A percentile compares a stretch with the other conserved stretches of the same genome.
These are phyloP conservation scores for Coemansia sp. DNA, from an alignment of 192 early-diverging fungal genomes.

Conservation along the genomic window DNA sequence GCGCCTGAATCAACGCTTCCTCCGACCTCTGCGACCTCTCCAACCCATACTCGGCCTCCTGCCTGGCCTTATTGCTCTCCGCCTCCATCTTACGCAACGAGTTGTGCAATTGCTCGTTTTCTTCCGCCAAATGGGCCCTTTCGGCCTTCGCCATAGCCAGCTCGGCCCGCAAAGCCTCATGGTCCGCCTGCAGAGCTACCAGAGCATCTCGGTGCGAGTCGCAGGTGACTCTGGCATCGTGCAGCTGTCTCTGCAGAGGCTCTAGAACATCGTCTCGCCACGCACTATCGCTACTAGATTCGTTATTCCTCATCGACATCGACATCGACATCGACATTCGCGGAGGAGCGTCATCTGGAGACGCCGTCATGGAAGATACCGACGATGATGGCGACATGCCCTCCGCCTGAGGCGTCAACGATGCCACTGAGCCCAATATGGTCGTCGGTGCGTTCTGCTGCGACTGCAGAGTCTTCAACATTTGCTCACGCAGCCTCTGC, in stretches of 20 bases:
- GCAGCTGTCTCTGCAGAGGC: constrained; percentile 46
- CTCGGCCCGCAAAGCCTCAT: constrained; percentile 33
- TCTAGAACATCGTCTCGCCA: constrained; percentile 52
- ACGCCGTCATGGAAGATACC: not conserved
- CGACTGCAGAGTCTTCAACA: constrained; percentile 35
- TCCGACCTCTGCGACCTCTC: constrained; percentile 20
- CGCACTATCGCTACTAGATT: constrained; percentile 20
- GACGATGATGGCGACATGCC: not conserved
- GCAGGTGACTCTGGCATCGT: constrained; percentile 46
- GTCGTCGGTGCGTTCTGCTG: constrained; percentile 31
- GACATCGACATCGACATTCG: not conserved
- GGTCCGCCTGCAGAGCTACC: constrained; percentile 37
- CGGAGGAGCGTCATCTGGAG: not conserved
- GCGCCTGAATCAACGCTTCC: constrained; percentile 23
- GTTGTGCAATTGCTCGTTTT: constrained; percentile 45
- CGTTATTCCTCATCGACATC: not conserved
- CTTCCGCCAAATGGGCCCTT: constrained; percentile 32
- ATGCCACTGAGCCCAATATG: constrained; percentile 14
- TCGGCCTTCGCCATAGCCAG: constrained; percentile 36
- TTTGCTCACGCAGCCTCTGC: constrained; percentile 47
- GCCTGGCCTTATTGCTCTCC: constrained; percentile 2
- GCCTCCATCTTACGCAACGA: constrained; percentile 22
- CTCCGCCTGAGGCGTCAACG: not conserved
- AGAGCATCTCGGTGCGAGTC: constrained; percentile 45
- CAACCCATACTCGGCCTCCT: not conserved